These are phyloP conservation scores for Annulohypoxylon moriforme DNA, from an alignment of 495 filamentous ascomycete species.

Conservation along the genomic window DNA sequence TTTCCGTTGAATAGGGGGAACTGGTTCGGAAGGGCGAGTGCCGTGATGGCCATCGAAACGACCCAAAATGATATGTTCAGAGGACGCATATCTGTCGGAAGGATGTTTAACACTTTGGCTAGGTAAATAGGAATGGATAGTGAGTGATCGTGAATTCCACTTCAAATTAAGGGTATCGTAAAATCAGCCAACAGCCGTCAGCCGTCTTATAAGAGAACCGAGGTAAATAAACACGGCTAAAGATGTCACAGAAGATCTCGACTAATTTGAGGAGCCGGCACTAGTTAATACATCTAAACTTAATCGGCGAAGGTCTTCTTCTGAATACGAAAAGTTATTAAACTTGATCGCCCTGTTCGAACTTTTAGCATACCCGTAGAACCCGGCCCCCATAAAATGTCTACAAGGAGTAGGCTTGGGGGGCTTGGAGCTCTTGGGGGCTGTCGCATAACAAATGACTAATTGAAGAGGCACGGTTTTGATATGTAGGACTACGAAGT, in stretches of 20 bases:
- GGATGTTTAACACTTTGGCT: background rate
- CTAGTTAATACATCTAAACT: slow-evolving; percentile 2
- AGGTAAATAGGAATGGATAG: background rate
- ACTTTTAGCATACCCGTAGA: background rate
- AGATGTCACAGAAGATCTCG: background rate
- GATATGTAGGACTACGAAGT: background rate
- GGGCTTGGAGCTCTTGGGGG: no score
- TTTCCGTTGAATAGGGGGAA: background rate
- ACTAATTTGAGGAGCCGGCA: background rate
- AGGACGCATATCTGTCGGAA: background rate
- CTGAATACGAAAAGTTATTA: slow-evolving; percentile 4
- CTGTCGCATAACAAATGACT: background rate
- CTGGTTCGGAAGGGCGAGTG: slow-evolving; percentile 37
- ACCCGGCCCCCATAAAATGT: background rate
- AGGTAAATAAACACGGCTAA: background rate
- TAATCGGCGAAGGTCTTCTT: background rate
- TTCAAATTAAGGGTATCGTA: background rate
- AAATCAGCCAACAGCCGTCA: background rate
- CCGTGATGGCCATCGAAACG: background rate
- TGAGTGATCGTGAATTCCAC: background rate
- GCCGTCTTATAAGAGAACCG: background rate
- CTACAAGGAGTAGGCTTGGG: background rate
- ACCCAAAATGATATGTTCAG: background rate
- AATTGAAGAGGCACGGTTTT: background rate
- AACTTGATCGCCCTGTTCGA: slow-evolving; percentile 2